phyloP scores from a whole-genome alignment of 2,329 filamentous ascomycete species.

The Acrocalymma vagum region DNA sequence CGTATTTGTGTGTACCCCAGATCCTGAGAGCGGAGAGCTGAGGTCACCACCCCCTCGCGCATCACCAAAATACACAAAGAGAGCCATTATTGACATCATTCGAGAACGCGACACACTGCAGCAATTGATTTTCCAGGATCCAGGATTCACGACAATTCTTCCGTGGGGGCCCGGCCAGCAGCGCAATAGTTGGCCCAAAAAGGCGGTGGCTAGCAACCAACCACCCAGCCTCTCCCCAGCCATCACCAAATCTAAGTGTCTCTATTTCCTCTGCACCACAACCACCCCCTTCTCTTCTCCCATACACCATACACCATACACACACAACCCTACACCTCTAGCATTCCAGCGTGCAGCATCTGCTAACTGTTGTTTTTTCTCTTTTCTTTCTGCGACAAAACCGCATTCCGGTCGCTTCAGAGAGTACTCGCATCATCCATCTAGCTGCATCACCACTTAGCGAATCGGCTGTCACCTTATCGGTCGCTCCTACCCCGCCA shows the following conservation, averaged over 20 bases:
- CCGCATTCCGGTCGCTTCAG: constrained; percentile 3
- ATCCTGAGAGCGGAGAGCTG: too few species aligned
- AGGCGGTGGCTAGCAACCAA: constrained; percentile 22
- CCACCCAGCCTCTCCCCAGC: constrained; percentile 39
- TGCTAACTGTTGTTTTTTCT: constrained; percentile 17
- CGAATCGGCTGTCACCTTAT: constrained; percentile 22
- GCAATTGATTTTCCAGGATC: too few species aligned
- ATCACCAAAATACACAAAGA: not conserved
- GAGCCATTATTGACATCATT: too few species aligned
- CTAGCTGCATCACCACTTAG: constrained; percentile 14
- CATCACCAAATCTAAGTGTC: constrained; percentile 35
- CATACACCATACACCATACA: constrained; percentile 18
- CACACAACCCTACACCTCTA: constrained; percentile 13
- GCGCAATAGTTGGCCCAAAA: too few species aligned
- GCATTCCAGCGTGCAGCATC: constrained; percentile 6
- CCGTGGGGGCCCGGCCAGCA: too few species aligned
- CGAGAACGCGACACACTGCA: not conserved
- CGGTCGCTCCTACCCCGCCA: constrained; percentile 22
- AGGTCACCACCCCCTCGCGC: not conserved
- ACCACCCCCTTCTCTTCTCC: constrained; percentile 10
- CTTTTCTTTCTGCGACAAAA: constrained; percentile 4
- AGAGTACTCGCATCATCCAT: constrained; percentile 10
- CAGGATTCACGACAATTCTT: too few species aligned
- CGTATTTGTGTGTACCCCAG: constrained; percentile 1
- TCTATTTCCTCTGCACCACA: constrained; percentile 38